Base-by-base conservation (phyloP, 1,284 basidiomycete genomes). In the Singerocomus rubriflavus region DNA sequence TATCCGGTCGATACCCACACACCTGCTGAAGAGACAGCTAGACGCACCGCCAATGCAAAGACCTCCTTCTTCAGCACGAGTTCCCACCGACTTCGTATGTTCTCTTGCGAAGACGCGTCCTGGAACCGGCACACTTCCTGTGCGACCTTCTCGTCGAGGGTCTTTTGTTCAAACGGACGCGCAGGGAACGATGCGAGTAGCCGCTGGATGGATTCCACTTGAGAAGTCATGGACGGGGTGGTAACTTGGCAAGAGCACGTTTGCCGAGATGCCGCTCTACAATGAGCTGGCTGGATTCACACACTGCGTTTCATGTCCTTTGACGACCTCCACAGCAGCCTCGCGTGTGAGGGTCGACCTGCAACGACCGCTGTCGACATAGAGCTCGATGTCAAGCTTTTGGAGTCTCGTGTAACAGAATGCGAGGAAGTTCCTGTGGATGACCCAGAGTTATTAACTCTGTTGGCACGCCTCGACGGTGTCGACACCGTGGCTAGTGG, bases 71-170 rank as follows among this genome's bases (percentile, higher is more conserved):
- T 81, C 36, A 90, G 68, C 37, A 82, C 69, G 58, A 78, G 80
- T 60, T 91, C 88, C 88, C 88, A 90, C 59, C 81, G 81, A 39
- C 73, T 79, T 66, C 80, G 84, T 53, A 77, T 69, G 52, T 79
- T 82, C 46, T 88, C 86, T 10, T 72, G 62, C 5, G 78, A 77
- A 2, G 72, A 68, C 38, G 70, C 73, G 27, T 65, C 62, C 37
- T 70, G 71, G 0, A 78, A 71, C n/a, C 77, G 71, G 26, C 55
- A 54, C 27, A 88, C 60, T 3, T 75, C 73, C 34, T 70, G 67
- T 27, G 66, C 64, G 2, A 88, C 82, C 3, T 80, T 69, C 21
- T 70, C 63, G 55, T 81, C 69, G 33, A 89, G 74, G 2, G 64
- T 59, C 2, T 66, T 60, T 56, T 78, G 75, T 40, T 77, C 67